Evolutionary conservation across 225 moss, liverwort and hornwort genomes (phyloP).

Genomic region (Polytrichum commune): DNA sequence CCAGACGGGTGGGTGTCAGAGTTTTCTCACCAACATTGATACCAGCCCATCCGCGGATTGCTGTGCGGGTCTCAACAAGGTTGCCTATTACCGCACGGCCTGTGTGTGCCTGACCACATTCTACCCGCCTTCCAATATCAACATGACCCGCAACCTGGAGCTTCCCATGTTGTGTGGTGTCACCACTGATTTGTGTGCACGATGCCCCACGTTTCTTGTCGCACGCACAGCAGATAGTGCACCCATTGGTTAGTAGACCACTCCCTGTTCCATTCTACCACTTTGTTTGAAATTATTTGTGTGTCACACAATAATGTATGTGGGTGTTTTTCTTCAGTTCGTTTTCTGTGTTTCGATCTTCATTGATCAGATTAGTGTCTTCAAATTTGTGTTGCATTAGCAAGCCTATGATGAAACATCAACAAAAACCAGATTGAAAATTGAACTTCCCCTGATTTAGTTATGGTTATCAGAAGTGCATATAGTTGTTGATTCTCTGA

Average conservation of each 20-base stretch:
- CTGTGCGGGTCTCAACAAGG: constrained; percentile 30
- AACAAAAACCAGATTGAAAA: too few species aligned
- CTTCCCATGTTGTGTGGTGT: constrained; percentile 38
- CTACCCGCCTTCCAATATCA: constrained; percentile 25
- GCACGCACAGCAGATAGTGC: constrained; percentile 17
- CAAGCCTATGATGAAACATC: too few species aligned
- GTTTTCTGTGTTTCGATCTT: neutral
- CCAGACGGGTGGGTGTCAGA: constrained; percentile 39
- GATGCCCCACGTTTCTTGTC: constrained; percentile 42
- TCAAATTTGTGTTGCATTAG: neutral
- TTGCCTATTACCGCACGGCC: constrained; percentile 31
- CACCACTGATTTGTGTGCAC: constrained; percentile 34
- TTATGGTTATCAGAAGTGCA: too few species aligned
- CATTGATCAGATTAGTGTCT: neutral
- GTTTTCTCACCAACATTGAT: constrained; percentile 39
- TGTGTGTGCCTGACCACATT: constrained; percentile 44
- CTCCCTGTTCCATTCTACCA: neutral
- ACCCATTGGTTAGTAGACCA: constrained; percentile 29
- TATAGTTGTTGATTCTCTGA: too few species aligned
- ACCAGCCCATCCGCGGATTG: constrained; percentile 27
- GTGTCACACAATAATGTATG: neutral
- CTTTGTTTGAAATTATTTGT: neutral
- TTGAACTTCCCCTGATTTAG: too few species aligned
- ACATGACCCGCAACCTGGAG: constrained; percentile 23
- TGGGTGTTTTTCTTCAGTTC: neutral